Evolutionary conservation across 768 basidiomycete genomes (phyloP).

Genomic region (Strobilomyces echinocephalus): DNA sequence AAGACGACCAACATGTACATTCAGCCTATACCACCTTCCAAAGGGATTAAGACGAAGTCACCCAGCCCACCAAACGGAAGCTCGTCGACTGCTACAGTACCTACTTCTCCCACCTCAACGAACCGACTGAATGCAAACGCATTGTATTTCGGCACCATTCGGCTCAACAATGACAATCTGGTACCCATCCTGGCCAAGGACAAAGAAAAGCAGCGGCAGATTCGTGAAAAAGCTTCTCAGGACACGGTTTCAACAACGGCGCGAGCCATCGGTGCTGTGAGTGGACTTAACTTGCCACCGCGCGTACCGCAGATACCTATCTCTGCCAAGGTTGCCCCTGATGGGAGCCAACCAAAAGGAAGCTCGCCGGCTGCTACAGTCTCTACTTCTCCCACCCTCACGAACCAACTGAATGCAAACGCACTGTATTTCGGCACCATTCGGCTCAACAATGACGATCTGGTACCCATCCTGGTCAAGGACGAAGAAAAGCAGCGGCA

Average conservation of each 20-base stretch:
- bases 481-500: conserved; percentile 85
- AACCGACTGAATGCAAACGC: conserved; percentile 81
- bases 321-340: conserved; percentile 29
- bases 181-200: conserved; percentile 92
- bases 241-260: conserved; percentile 66
- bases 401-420: conserved; percentile 77
- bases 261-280: conserved; percentile 60
- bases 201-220: conserved; percentile 81
- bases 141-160: neutral
- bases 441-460: conserved; percentile 88
- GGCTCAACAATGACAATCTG: conserved; percentile 93
- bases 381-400: conserved; percentile 50
- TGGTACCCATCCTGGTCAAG: conserved; percentile 89
- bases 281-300: conserved; percentile 37
- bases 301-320: conserved; percentile 33
- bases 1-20: conserved; percentile 65
- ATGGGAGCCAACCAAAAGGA: conserved; percentile 24
- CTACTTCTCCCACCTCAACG: conserved; percentile 51
- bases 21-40: conserved; percentile 88
- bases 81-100: conserved; percentile 32
- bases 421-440: neutral
- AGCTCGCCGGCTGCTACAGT: conserved; percentile 28
- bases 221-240: conserved; percentile 68
- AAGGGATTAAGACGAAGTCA: conserved; percentile 47
- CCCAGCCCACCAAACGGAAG: conserved; percentile 30